Evolutionary conservation across 768 basidiomycete species (phyloP), one percentile per base, ranked within the genome.

Genomic region (Lactarius indigo): DNA sequence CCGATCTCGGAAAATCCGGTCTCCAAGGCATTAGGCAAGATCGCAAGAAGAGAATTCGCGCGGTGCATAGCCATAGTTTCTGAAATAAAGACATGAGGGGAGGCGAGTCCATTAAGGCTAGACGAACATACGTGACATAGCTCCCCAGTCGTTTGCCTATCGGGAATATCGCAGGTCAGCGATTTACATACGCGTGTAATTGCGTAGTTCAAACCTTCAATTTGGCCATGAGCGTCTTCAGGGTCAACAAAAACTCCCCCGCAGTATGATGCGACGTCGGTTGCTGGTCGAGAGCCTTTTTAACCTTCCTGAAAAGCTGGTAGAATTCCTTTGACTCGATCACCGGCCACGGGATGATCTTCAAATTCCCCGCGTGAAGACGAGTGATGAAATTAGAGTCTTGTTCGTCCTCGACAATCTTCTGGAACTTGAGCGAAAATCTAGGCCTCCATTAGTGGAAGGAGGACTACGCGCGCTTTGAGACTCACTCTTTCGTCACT

Each of bases 191-290:
- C 28, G 28, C 31, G 17, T 3, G 47, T 35, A 18, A 5, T 57
- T 35, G 7, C 23, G 4, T 20, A 1, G 30, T 2, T 35, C 61
- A 23, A 54, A 84, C 86, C 80, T 87, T 87, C 44, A 87, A 72
- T 64, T 87, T 87, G 7, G 86, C 86, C 86, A 87, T 87, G 52
- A 87, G 68, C 0, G 84, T 85, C 72, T 87, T 87, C 73, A 87
- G 74, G 5, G 80, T 77, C 28, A 82, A 80, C 7, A 87, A 74
- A 69, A 87, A 87, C 61, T 83, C 79, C 20, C 82, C 83, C 0
- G 83, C 86, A 0, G 79, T 76, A 0, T 87, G 23, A 15, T 50
- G 85, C 0, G 85, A 85, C 1, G 82, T 61, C 5, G 70, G 64
- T 65, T 86, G 85, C 50, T 78, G 75, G 66, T 86, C 83, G 3